A percentile compares a stretch with the other conserved stretches of the same genome.
These are phyloP conservation scores for Spencermartinsiella europaea DNA, from an alignment of 805 yeast species.

Conservation along the genomic window DNA sequence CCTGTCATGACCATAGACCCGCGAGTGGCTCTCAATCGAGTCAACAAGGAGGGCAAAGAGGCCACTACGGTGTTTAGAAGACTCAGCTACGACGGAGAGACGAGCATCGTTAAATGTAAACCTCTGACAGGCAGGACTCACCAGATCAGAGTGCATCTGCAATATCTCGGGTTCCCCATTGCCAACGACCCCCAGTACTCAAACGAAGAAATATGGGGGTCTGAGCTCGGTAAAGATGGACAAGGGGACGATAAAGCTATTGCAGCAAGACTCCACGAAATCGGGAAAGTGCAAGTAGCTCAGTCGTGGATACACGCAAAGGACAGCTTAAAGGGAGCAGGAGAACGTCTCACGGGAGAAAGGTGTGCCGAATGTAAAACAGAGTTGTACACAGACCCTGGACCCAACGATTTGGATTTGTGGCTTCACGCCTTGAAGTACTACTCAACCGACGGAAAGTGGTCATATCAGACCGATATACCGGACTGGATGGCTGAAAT, in stretches of 20 bases:
- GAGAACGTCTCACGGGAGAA: slow-evolving; percentile 60
- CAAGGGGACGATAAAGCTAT: slow-evolving; percentile 47
- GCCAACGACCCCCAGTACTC: slow-evolving; percentile 91
- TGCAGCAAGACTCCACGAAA: slow-evolving; percentile 45
- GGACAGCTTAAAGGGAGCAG: slow-evolving; percentile 29
- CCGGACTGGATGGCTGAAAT: slow-evolving; percentile 79
- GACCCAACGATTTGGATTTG: slow-evolving; percentile 75
- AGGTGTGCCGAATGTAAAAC: slow-evolving; percentile 62
- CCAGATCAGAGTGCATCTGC: slow-evolving; percentile 90
- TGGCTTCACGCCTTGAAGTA: slow-evolving; percentile 91
- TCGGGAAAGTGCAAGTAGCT: slow-evolving; percentile 68
- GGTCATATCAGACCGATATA: slow-evolving; percentile 70
- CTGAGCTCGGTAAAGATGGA: slow-evolving; percentile 57
- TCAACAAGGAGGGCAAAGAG: slow-evolving; percentile 58
- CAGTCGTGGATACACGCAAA: slow-evolving; percentile 55
- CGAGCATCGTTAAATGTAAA: slow-evolving; percentile 71
- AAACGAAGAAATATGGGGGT: slow-evolving; percentile 76
- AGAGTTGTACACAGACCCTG: slow-evolving; percentile 80
- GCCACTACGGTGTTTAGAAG: slow-evolving; percentile 69
- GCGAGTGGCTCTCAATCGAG: slow-evolving; percentile 59
- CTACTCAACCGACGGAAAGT: slow-evolving; percentile 37
- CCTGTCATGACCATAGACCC: slow-evolving; percentile 73
- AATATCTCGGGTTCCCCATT: slow-evolving; percentile 82
- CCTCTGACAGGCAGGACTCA: slow-evolving; percentile 95
- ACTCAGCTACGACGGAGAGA: slow-evolving; percentile 60